Evolutionary conservation across 2,329 filamentous ascomycete species (phyloP), one percentile per base, ranked within the genome.

Genomic region (Aspergillus brunneoviolaceus): DNA sequence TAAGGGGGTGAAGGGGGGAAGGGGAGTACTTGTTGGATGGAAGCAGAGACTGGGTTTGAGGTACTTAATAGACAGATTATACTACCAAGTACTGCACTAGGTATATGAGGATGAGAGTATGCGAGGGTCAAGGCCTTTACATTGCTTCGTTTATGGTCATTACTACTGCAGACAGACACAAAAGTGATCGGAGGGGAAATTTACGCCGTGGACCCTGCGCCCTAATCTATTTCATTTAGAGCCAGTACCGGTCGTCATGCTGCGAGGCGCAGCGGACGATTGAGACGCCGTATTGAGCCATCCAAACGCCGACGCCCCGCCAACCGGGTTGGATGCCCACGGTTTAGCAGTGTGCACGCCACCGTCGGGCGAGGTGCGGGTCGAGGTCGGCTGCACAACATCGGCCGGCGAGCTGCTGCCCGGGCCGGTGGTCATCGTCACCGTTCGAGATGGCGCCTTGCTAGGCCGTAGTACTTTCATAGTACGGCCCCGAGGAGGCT

Each of bases 381-480:
- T 60, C 21, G 62, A 63, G 35, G 60, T 66, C 10, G 63, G 64
- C 31, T 63, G 60, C 11, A 65, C 21, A 55, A 53, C 9, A 60
- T 39, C 45, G 62, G 55, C 69, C 9, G 57, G 31, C 16, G 57
- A 60, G 7, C 52, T 55, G 35, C 54, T 61, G 16, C 60, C 57
- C 12, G 70, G 65, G 4, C 60, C 59, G 3, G 57, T 60, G 6
- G 69, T 64, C 5, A 63, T 60, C 4, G 70, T 65, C 14, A 75
- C 73, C n/a, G 69, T 65, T 1, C 78, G 75, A 12, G 81, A 81
- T 3, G 78, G 65, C 1, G 78, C 82, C 73, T 92, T 95, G 58
- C 83, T 84, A 1, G 94, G 88, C 70, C 92, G 92, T 55, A 98
- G 81, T 1, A 97, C 89, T 79, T 96, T 98, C 89, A 98, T 98